Evolutionary conservation across 2,329 filamentous ascomycete species (phyloP).

Genomic region (Colletotrichum orchidophilum): DNA sequence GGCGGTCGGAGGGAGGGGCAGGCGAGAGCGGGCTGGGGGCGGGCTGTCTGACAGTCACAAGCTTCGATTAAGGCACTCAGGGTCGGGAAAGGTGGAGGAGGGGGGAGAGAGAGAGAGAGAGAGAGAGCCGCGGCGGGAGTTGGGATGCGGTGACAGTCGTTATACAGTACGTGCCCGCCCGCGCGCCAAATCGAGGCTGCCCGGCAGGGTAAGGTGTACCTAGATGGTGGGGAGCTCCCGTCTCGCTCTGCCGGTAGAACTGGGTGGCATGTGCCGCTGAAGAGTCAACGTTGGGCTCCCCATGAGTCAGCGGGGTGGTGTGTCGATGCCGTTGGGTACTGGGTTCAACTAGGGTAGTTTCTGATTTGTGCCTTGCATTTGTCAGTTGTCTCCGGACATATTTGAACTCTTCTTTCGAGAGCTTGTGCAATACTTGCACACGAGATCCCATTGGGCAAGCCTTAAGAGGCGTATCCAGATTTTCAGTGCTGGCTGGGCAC

Average conservation of each 20-base stretch:
- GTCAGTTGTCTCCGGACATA: not conserved
- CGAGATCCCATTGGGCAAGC: no score
- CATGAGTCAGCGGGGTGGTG: conserved; percentile 1
- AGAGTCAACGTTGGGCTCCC: not conserved
- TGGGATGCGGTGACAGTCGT: not conserved
- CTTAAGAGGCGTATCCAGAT: no score
- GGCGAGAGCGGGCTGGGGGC: not conserved
- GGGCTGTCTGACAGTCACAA: conserved; percentile 1
- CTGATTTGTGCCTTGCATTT: not conserved
- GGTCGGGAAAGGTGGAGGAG: not conserved
- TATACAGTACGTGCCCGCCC: not conserved
- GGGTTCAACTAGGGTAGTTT: not conserved
- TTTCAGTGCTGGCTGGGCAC: no score
- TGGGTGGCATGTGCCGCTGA: conserved; percentile 3
- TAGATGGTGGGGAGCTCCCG: not conserved
- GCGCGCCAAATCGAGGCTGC: not conserved
- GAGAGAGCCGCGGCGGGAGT: no score
- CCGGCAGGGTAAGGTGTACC: not conserved
- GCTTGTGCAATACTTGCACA: no score
- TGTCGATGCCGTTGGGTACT: not conserved
- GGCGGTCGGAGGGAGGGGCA: conserved; percentile 3
- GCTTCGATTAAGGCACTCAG: not conserved
- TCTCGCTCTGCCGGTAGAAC: not conserved
- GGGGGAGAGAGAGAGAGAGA: not conserved
- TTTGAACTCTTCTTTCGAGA: no score